Conservation (phyloP, 2,329 filamentous ascomycete genomes). For the Orbilia oligospora region DNA sequence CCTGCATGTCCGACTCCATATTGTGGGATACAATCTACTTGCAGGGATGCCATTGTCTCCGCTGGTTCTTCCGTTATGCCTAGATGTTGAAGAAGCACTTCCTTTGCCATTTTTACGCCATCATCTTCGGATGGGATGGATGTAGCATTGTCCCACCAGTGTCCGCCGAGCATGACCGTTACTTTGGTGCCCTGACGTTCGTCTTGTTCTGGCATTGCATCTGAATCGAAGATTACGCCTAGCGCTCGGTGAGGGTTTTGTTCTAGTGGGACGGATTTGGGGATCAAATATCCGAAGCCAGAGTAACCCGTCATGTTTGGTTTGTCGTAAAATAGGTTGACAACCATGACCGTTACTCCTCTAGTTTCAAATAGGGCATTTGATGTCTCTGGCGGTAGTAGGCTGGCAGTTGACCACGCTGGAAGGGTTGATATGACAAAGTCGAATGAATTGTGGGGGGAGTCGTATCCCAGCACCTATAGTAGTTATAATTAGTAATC, state of each 20-base stretch:
- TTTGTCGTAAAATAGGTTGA: slow-evolving; percentile 86
- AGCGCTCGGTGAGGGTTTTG: slow-evolving; percentile 87
- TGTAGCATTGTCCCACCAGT: slow-evolving; percentile 83
- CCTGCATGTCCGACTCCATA: slow-evolving; percentile 83
- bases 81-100: slow-evolving; percentile 80
- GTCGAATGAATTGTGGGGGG: slow-evolving; percentile 48
- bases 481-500: slow-evolving; percentile 17
- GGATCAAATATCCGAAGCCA: slow-evolving; percentile 94
- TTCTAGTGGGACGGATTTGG: slow-evolving; percentile 77
- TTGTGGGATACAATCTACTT: slow-evolving; percentile 87
- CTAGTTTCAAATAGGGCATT: slow-evolving; percentile 72
- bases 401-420: slow-evolving; percentile 34
- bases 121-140: slow-evolving; percentile 75
- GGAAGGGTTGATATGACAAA: slow-evolving; percentile 53
- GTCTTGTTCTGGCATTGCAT: slow-evolving; percentile 69
- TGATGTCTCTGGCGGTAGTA: slow-evolving; percentile 29
- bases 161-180: slow-evolving; percentile 94
- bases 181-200: slow-evolving; percentile 79
- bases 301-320: slow-evolving; percentile 75
- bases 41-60: slow-evolving; percentile 74
- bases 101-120: slow-evolving; percentile 78
- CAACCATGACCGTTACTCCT: slow-evolving; percentile 87
- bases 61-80: slow-evolving; percentile 76
- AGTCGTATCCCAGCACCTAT: slow-evolving; percentile 38
- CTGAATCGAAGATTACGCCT: slow-evolving; percentile 92